These are phyloP conservation scores for Santalum album DNA, from an alignment of 164 flowering plant species.

Conservation along the genomic window DNA sequence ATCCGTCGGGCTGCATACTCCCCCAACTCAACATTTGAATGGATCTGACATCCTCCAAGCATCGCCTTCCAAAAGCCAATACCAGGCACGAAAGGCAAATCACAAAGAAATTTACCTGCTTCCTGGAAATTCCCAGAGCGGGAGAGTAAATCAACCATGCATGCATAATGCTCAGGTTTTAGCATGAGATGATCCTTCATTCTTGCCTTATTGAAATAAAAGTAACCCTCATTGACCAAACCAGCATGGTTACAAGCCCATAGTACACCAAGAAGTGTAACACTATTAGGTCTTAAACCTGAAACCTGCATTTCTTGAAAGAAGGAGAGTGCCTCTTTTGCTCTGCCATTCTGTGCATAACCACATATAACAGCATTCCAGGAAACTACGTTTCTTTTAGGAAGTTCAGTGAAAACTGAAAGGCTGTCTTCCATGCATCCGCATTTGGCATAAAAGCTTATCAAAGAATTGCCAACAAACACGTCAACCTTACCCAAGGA, in stretches of 20 bases:
- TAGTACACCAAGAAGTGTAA: slow-evolving; percentile 56
- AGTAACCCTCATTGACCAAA: slow-evolving; percentile 47
- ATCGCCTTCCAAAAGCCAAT: slow-evolving; percentile 88
- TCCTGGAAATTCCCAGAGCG: slow-evolving; percentile 59
- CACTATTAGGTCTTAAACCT: slow-evolving; percentile 40
- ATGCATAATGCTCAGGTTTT: slow-evolving; percentile 68
- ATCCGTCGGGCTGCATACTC: slow-evolving; percentile 45
- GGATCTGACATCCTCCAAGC: slow-evolving; percentile 75
- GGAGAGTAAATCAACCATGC: slow-evolving; percentile 65
- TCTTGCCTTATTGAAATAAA: slow-evolving; percentile 37
- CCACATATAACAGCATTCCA: slow-evolving; percentile 84
- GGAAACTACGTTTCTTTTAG: slow-evolving; percentile 49
- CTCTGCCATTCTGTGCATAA: slow-evolving; percentile 74
- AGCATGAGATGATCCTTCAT: slow-evolving; percentile 29
- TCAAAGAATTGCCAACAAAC: slow-evolving; percentile 58
- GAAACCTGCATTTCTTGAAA: slow-evolving; percentile 28
- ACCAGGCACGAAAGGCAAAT: slow-evolving; percentile 68
- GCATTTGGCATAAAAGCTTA: slow-evolving; percentile 81
- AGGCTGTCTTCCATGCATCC: slow-evolving; percentile 75
- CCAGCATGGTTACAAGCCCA: slow-evolving; percentile 80
- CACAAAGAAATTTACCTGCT: slow-evolving; percentile 39
- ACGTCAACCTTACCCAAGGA: slow-evolving; percentile 31
- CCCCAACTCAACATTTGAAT: slow-evolving; percentile 49
- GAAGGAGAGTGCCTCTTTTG: slow-evolving; percentile 43
- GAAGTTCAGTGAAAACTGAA: slow-evolving; percentile 35